phyloP scores from a whole-genome alignment of 1,139 yeast species.

The Meyerozyma carpophila region DNA sequence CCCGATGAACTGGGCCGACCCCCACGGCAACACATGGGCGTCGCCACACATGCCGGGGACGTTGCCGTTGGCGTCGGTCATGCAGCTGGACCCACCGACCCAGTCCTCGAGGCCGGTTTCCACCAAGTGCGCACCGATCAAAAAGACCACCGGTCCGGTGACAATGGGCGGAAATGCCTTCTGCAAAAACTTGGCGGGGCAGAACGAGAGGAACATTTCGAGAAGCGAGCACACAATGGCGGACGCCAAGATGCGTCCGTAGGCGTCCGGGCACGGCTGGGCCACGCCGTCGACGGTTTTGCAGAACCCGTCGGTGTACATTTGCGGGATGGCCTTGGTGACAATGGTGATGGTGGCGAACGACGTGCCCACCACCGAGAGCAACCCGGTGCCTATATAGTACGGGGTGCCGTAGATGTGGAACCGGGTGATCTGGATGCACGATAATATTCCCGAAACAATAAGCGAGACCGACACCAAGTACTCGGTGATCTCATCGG shows the following conservation, averaged over 20 bases:
- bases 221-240: constrained; percentile 71
- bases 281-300: constrained; percentile 56
- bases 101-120: constrained; percentile 74
- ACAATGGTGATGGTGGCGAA: constrained; percentile 85
- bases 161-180: constrained; percentile 81
- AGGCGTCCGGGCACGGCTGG: constrained; percentile 85
- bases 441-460: constrained; percentile 67
- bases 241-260: constrained; percentile 80
- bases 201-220: constrained; percentile 65
- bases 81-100: constrained; percentile 84
- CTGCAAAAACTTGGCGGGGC: constrained; percentile 68
- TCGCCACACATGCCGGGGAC: constrained; percentile 32
- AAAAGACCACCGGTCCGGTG: constrained; percentile 85
- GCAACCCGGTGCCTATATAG: constrained; percentile 78
- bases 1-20: constrained; percentile 80
- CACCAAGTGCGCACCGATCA: constrained; percentile 69
- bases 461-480: constrained; percentile 75
- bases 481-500: constrained; percentile 49
- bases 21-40: constrained; percentile 60
- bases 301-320: constrained; percentile 73
- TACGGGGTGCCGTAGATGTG: constrained; percentile 68
- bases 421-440: constrained; percentile 76
- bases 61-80: constrained; percentile 28
- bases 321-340: constrained; percentile 66
- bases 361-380: constrained; percentile 86